Base-by-base conservation (phyloP, 1,284 basidiomycete species). In the Marasmius sp. region DNA sequence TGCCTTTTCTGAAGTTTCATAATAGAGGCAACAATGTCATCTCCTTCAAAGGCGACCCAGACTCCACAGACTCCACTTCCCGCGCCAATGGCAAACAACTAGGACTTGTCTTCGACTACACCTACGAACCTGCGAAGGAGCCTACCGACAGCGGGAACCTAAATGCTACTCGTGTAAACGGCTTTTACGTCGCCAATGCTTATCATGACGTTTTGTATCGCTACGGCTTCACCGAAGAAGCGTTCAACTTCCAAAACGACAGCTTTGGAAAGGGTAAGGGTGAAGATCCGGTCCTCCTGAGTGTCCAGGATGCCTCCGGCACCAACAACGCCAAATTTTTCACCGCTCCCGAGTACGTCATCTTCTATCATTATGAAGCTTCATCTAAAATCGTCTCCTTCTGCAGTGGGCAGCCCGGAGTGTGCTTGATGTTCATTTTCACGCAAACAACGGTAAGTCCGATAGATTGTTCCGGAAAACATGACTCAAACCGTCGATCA, bases 141-240 rank as follows among this genome's bases (percentile, higher is more conserved):
- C 71, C 72, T 6, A 71, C 67, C 7, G 60, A 57, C 0, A 61
- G 66, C 1, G 61, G 57, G 0, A 80, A 86, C 69, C 60, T 82
- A 22, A 72, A 84, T 62, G 81, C 81, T 12, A 81, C 82, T 0
- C 72, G 78, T 20, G 75, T 74, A 2, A 85, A 85, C 67, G 77
- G 79, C 0, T 85, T 86, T 70, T 85, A 84, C 67, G 59, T 82
- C 43, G 74, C 77, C 60, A 84, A 88, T 70, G 88, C 82, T 63
- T 33, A 74, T 77, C 7, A 80, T 85, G 85, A 71, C 69, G 20
- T 20, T 8, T 47, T 47, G 16, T 47, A 47, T 20, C 45, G 20
- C 16, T 47, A 47, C 6, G 45, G 45, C 1, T 47, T 47, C 14
- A 47, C 72, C 10, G 68, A 83, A 78, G 72, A 69, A 68, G 9